Conservation (phyloP, 352 stramenopile species). For the Globisporangium recalcitrans region DNA sequence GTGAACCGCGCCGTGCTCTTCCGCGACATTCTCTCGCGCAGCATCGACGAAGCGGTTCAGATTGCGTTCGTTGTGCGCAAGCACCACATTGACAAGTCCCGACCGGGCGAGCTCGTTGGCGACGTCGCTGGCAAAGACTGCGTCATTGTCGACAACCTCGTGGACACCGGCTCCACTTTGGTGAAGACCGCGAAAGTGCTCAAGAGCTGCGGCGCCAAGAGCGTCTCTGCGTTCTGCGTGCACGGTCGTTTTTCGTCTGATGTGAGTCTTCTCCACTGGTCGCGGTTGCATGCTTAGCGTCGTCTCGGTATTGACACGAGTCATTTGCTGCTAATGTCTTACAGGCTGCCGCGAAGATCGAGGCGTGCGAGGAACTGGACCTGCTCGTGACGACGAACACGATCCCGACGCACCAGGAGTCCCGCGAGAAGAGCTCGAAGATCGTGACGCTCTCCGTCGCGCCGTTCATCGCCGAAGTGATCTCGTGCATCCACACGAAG, state of each 20-base stretch:
- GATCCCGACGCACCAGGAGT: conserved; percentile 45
- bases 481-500: conserved; percentile 87
- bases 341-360: conserved; percentile 51
- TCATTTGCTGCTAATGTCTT: not conserved
- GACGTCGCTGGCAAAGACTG: conserved; percentile 79
- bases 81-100: conserved; percentile 66
- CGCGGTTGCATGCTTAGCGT: not conserved
- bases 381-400: conserved; percentile 85
- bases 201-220: conserved; percentile 72
- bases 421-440: conserved; percentile 43
- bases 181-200: conserved; percentile 80
- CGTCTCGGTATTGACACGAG: not conserved
- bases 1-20: conserved; percentile 76
- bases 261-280: conserved; percentile 27
- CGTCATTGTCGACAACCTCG: conserved; percentile 84
- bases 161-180: conserved; percentile 82
- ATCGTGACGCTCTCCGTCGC: conserved; percentile 84
- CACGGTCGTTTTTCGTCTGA: conserved; percentile 79
- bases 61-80: conserved; percentile 83
- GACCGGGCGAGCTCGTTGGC: conserved; percentile 69
- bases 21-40: conserved; percentile 75
- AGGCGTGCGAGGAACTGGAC: conserved; percentile 73
- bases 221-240: conserved; percentile 76
- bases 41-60: conserved; percentile 69
- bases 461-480: conserved; percentile 85